Percentiles rank a stretch among this genome's conserved stretches.
phyloP scores from a whole-genome alignment of 2,329 filamentous ascomycete species.

The Fusarium albidum region DNA sequence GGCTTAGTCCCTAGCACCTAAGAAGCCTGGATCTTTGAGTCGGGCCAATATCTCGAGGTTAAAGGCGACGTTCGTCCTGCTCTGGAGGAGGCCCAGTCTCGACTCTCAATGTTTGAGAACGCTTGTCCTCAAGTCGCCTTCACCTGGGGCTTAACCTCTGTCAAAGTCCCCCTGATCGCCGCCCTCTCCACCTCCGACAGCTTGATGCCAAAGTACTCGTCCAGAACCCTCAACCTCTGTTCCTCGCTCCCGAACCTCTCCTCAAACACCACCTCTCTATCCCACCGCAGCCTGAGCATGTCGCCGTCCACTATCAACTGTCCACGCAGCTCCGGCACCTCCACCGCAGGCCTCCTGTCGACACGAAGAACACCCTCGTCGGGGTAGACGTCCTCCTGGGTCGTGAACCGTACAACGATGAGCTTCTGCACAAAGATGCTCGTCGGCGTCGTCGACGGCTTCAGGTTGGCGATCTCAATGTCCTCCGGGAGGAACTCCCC shows the following conservation, averaged over 20 bases:
- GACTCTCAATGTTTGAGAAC: no score
- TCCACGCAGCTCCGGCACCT: conserved; percentile 40
- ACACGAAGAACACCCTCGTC: conserved; percentile 54
- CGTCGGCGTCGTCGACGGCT: conserved; percentile 43
- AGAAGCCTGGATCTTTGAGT: no score
- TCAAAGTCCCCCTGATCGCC: conserved; percentile 54
- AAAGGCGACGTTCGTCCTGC: no score
- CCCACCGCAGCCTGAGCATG: conserved; percentile 53
- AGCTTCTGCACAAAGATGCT: conserved; percentile 51
- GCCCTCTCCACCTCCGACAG: conserved; percentile 55
- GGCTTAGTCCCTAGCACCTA: no score
- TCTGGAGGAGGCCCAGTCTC: no score
- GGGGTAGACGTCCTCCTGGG: conserved; percentile 52
- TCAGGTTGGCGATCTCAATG: conserved; percentile 57
- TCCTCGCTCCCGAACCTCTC: conserved; percentile 54
- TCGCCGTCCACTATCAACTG: conserved; percentile 53
- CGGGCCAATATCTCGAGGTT: no score
- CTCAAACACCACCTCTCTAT: conserved; percentile 49
- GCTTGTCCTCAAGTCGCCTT: neutral
- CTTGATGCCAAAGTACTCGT: conserved; percentile 58
- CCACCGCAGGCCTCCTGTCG: conserved; percentile 44
- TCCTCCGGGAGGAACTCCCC: conserved; percentile 57
- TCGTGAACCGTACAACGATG: conserved; percentile 43
- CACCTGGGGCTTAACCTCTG: conserved; percentile 18
- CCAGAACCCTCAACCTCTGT: conserved; percentile 57